These are phyloP conservation scores for Solidago caesia DNA, from an alignment of 129 eudicot species.

Conservation along the genomic window DNA sequence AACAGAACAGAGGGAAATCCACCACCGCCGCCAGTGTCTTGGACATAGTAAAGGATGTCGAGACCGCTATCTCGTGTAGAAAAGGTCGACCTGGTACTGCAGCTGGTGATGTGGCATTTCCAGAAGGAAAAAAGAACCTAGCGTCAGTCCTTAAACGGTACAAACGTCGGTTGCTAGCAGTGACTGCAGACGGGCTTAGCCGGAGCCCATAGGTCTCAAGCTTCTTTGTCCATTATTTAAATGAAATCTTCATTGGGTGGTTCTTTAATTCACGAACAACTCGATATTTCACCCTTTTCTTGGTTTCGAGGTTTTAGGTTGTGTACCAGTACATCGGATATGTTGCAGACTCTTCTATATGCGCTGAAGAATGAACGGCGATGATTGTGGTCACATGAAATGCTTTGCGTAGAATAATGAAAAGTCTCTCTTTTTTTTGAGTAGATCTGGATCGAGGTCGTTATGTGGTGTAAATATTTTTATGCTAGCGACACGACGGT, in stretches of 20 bases:
- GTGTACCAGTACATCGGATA: background rate
- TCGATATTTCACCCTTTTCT: conserved; percentile 21
- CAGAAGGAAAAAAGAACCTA: conserved; percentile 88
- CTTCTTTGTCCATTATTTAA: conserved; percentile 28
- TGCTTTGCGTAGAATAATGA: conserved; percentile 31
- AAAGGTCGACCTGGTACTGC: conserved; percentile 97
- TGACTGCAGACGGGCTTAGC: conserved; percentile 44
- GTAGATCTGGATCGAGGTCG: conserved; percentile 35
- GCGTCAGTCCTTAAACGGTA: conserved; percentile 90
- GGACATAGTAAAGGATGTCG: conserved; percentile 84
- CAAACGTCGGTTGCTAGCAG: conserved; percentile 71
- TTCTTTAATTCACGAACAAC: conserved; percentile 22
- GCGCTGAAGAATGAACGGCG: conserved; percentile 8
- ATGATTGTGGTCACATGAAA: background rate
- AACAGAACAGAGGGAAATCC: conserved; percentile 58
- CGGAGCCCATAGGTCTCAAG: conserved; percentile 42
- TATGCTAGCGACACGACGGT: conserved; percentile 37
- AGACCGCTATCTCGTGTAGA: conserved; percentile 69
- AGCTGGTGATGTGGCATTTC: conserved; percentile 93
- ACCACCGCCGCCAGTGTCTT: conserved; percentile 65
- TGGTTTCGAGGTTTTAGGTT: conserved; percentile 29
- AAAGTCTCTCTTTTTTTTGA: conserved; percentile 22
- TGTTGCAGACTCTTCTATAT: background rate
- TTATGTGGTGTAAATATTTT: conserved; percentile 41
- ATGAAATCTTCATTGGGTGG: conserved; percentile 12